Evolutionary conservation across 768 basidiomycete species (phyloP).

Genomic region (Botryobasidium botryosum): DNA sequence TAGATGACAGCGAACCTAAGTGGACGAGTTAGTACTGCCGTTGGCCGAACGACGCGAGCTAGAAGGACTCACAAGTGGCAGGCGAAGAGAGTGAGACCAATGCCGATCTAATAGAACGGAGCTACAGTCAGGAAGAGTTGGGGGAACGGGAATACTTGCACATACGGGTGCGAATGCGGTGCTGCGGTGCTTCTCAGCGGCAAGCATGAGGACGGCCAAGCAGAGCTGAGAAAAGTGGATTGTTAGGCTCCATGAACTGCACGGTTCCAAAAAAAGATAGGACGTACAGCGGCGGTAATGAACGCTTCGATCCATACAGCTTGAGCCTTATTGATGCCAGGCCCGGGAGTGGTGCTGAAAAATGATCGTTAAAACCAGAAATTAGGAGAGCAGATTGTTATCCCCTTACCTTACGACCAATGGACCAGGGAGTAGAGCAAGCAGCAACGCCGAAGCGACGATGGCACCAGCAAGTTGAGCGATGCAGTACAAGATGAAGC

Average conservation of each 20-base stretch:
- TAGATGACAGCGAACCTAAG: slow-evolving; percentile 36
- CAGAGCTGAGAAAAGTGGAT: slow-evolving; percentile 35
- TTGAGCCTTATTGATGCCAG: slow-evolving; percentile 36
- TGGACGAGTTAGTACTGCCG: no score
- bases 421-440: slow-evolving; percentile 12
- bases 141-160: no score
- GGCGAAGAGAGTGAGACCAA: slow-evolving; percentile 46
- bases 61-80: slow-evolving; percentile 31
- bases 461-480: slow-evolving; percentile 41
- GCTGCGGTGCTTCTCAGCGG: slow-evolving; percentile 41
- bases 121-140: no score
- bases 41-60: no score
- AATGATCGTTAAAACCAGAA: no score
- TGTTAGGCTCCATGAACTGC: background rate
- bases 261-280: no score
- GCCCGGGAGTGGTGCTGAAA: slow-evolving; percentile 30
- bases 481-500: slow-evolving; percentile 41
- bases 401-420: no score
- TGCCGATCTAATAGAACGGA: no score
- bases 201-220: slow-evolving; percentile 53
- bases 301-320: no score
- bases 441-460: slow-evolving; percentile 27
- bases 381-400: no score
- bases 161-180: slow-evolving; percentile 52
- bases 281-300: slow-evolving; percentile 37